Evolutionary conservation across 768 basidiomycete genomes (phyloP).

Genomic region (Boletellus ananiceps): DNA sequence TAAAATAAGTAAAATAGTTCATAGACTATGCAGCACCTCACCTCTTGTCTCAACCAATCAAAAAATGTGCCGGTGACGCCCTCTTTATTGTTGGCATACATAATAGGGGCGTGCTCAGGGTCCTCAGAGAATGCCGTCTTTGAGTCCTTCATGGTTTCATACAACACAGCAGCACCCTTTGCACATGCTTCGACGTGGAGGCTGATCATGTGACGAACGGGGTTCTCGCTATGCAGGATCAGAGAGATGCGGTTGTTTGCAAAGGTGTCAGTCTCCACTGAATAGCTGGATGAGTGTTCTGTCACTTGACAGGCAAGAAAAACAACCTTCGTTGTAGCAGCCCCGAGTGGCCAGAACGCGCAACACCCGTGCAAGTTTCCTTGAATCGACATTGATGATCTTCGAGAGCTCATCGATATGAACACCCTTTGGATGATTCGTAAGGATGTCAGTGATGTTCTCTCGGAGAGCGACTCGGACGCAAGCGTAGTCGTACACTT

Average conservation of each 20-base stretch:
- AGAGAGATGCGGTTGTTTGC: conserved; percentile 34
- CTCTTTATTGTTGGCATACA: conserved; percentile 16
- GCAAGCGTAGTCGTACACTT: conserved; percentile 28
- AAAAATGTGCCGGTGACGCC: conserved; percentile 22
- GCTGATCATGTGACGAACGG: conserved; percentile 17
- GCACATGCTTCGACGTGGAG: conserved; percentile 16
- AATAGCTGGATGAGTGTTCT: background rate
- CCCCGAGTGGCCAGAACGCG: conserved; percentile 29
- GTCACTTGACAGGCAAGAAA: background rate
- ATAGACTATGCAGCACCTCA: conserved; percentile 1
- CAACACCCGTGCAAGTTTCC: conserved; percentile 29
- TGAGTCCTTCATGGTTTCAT: conserved; percentile 28
- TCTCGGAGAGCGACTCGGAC: conserved; percentile 26
- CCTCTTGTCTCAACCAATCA: conserved; percentile 22
- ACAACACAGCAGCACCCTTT: conserved; percentile 17
- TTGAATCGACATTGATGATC: conserved; percentile 16
- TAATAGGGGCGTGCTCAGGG: conserved; percentile 20
- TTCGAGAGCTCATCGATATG: conserved; percentile 28
- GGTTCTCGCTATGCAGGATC: conserved; percentile 22
- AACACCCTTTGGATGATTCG: conserved; percentile 27
- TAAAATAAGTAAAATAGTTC: background rate
- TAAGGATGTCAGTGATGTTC: conserved; percentile 27
- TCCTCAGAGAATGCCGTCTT: conserved; percentile 15
- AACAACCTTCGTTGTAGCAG: conserved; percentile 31
- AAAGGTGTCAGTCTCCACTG: conserved; percentile 31